Base-by-base conservation (phyloP, 805 yeast genomes). In the Candida nitratophila region DNA sequence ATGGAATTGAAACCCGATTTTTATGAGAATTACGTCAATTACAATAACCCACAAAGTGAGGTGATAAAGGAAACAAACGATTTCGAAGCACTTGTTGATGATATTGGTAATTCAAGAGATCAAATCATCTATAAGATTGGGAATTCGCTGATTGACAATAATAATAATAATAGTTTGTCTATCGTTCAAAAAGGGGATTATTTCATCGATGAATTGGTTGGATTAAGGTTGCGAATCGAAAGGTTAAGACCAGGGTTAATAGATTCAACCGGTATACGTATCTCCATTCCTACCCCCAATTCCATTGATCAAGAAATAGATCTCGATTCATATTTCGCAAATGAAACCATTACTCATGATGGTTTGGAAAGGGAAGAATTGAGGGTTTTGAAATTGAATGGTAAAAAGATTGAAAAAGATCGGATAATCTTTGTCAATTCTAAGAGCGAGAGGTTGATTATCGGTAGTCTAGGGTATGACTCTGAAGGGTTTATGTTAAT, bases 171-270 rank as follows among this genome's bases (percentile, higher is more conserved):
- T 10, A 10, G 10, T 4, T 4, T 15, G 4, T 19, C 7, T 21
- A 14, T 21, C 11, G 5, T 11, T n/a, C 12, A 22, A 22, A 6
- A 21, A 21, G 51, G 59, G 40, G 71, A 70, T 54, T 44, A 68
- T 30, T 72, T 69, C 66, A 49, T 75, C 32, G 69, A 68, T 1
- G 54, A 58, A 14, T 48, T 77, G 2, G 56, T 60, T 10, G 71
- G 80, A 2, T 49, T 74, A 4, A 61, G 79, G 37, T 35, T 79
- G 15, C 55, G 59, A 4, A 44, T 81, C 31, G 88, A 83, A 56
- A 60, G 63, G 20, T 47, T 79, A 19, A 46, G 44, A 8, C 52
- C 61, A 1, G 74, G 73, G 0, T 44, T 55, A 1, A 47, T 76
- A 15, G 83, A 79, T 48, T 40, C 60, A 0, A 46, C 46, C 20